These are phyloP conservation scores for Fusarium irregulare DNA, from an alignment of 2,329 filamentous ascomycete species.

Conservation along the genomic window DNA sequence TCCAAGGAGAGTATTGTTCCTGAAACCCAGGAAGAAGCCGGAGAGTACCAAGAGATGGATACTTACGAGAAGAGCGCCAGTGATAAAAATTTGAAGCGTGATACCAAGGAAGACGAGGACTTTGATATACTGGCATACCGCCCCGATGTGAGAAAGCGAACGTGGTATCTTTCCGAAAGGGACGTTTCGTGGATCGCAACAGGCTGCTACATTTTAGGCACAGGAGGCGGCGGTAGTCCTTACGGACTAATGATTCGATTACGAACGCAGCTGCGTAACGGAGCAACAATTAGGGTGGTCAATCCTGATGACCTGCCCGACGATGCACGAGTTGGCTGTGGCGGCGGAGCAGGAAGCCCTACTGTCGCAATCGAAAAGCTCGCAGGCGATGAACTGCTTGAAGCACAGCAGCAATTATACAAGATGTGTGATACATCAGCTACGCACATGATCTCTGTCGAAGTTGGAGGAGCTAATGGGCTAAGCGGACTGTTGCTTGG, in stretches of 20 bases:
- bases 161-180: slow-evolving; percentile 68
- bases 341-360: slow-evolving; percentile 68
- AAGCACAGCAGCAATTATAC: slow-evolving; percentile 64
- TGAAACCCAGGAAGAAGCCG: slow-evolving; percentile 4
- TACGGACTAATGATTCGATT: slow-evolving; percentile 64
- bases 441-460: slow-evolving; percentile 70
- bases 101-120: slow-evolving; percentile 29
- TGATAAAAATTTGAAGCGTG: not conserved
- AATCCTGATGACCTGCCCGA: slow-evolving; percentile 62
- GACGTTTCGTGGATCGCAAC: slow-evolving; percentile 68
- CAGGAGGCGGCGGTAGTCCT: slow-evolving; percentile 68
- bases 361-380: slow-evolving; percentile 71
- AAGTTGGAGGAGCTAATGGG: slow-evolving; percentile 76
- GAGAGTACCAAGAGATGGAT: slow-evolving; percentile 31
- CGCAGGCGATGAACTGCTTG: slow-evolving; percentile 65
- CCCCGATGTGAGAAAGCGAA: slow-evolving; percentile 61
- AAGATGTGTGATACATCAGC: slow-evolving; percentile 59
- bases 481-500: slow-evolving; percentile 68
- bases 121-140: slow-evolving; percentile 57
- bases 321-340: slow-evolving; percentile 64
- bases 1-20: slow-evolving; percentile 12
- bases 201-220: slow-evolving; percentile 71
- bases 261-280: slow-evolving; percentile 61
- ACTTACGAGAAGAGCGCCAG: slow-evolving; percentile 35
- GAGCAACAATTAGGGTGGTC: slow-evolving; percentile 63